Base-by-base conservation (phyloP, 768 basidiomycete species). In the Sistotremastrum suecicum region DNA sequence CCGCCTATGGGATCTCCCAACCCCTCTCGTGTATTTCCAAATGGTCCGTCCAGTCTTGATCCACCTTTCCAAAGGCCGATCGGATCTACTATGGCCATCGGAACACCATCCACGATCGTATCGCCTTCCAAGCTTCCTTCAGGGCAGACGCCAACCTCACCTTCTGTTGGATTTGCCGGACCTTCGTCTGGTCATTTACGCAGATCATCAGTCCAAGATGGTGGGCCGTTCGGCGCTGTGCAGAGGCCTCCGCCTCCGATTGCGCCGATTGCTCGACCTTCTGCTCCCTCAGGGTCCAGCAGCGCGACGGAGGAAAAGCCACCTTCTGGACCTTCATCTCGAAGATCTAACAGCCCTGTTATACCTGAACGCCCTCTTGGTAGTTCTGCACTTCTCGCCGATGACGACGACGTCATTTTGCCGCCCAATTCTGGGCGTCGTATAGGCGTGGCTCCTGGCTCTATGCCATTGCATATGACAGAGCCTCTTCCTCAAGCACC, bases 401-500 rank as follows among this genome's bases (percentile, higher is more conserved):
- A 85, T 49, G 84, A 84, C 49, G 85, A 88, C 57, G 84, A 87
- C 56, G 80, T 86, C 7, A 73, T 87, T 10, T 62, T 69, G 37
- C 62, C 70, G 11, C 67, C 69, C 5, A 20, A 20, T 20, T 20
- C 20, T 20, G 64, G 72, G 35, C 60, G 75, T 41, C 64, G 72
- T 28, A 52, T 58, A 9, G 37, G 49, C 5, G 60, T 59, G 37
- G 63, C 58, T 0, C 60, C 60, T 34, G 62, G 64, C 39, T 61
- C 62, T 3, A 66, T 71, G 20, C 20, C 20, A 20, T 20, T 20
- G 20, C 20, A 20, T 20, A 20, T 20, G 20, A 20, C 20, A 20
- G 20, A 20, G 20, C 20, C 20, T 20, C 20, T 20, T 20, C 20
- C 20, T 20, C 20, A 20, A 20, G 20, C 20, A 20, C 20, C 20